phyloP scores from a whole-genome alignment of 306 rosid genomes.

The Ammopiptanthus mongolicus region DNA sequence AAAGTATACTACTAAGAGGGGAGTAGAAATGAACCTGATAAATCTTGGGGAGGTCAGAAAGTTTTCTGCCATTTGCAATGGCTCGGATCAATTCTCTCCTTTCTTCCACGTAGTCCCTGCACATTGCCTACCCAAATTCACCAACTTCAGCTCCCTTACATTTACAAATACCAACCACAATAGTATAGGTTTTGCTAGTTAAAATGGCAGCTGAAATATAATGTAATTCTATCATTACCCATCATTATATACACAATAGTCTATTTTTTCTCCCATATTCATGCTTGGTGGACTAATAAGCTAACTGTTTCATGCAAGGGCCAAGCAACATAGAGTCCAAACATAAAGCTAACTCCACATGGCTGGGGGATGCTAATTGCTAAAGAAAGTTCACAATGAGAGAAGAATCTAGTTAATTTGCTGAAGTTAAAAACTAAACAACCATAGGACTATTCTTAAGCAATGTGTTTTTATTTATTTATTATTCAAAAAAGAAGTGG shows the following conservation, averaged over 20 bases:
- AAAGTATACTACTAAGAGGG: neutral
- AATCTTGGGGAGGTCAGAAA: slow-evolving; percentile 63
- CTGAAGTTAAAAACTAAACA: no score
- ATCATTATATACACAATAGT: neutral
- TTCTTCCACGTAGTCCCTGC: slow-evolving; percentile 57
- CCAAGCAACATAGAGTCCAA: no score
- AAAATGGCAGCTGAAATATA: neutral
- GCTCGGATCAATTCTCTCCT: slow-evolving; percentile 64
- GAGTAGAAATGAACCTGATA: slow-evolving; percentile 44
- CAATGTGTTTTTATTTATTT: no score
- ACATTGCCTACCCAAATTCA: slow-evolving; percentile 60
- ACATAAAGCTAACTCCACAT: no score
- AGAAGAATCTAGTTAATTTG: no score
- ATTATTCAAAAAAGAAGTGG: no score
- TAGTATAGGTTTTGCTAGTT: neutral
- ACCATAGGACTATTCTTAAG: no score
- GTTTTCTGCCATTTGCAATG: slow-evolving; percentile 48
- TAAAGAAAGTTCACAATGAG: no score
- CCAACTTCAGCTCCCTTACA: slow-evolving; percentile 14
- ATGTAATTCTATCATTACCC: no score
- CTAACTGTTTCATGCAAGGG: no score
- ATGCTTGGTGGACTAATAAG: no score
- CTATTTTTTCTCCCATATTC: neutral
- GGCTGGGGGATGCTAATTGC: no score
- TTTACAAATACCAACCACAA: neutral